Evolutionary conservation across 169 alveolate species (phyloP).

Genomic region (Eimeria maxima): DNA sequence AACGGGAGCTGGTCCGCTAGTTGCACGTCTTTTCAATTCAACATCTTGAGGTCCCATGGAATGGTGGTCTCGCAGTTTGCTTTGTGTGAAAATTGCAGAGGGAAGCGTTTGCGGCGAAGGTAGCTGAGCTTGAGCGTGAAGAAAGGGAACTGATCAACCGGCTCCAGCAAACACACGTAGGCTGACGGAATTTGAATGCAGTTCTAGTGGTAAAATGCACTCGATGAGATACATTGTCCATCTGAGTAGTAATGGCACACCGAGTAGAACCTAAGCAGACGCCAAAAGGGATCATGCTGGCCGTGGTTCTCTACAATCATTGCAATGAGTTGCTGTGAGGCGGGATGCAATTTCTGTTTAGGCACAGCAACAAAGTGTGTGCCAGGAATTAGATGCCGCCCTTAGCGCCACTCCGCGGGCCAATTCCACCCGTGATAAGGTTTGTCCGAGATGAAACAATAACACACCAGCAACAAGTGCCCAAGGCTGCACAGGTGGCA

Average conservation of each 20-base stretch:
- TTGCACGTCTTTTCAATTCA: too few species aligned
- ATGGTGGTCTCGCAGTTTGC: background rate
- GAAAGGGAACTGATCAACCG: conserved; percentile 85
- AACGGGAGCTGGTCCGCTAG: background rate
- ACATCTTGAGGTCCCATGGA: background rate
- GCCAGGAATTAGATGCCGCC: conserved; percentile 60
- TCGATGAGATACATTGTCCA: background rate
- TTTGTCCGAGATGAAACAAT: background rate
- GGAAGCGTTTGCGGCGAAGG: conserved; percentile 71
- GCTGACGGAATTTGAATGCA: background rate
- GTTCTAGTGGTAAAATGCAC: background rate
- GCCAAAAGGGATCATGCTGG: background rate
- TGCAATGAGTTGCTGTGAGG: background rate
- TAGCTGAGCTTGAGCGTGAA: conserved; percentile 84
- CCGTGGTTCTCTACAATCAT: background rate
- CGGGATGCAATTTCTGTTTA: background rate
- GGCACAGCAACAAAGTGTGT: conserved; percentile 64
- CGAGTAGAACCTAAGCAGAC: background rate
- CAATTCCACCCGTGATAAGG: conserved; percentile 17
- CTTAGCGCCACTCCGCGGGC: conserved; percentile 36
- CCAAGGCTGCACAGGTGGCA: background rate
- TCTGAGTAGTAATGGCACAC: background rate
- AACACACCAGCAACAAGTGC: background rate
- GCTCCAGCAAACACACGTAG: conserved; percentile 84
- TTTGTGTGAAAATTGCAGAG: background rate